A percentile compares a stretch with the other conserved stretches of the same genome.
Conservation (phyloP, 352 stramenopile genomes). For the Globisporangium paddicum region DNA sequence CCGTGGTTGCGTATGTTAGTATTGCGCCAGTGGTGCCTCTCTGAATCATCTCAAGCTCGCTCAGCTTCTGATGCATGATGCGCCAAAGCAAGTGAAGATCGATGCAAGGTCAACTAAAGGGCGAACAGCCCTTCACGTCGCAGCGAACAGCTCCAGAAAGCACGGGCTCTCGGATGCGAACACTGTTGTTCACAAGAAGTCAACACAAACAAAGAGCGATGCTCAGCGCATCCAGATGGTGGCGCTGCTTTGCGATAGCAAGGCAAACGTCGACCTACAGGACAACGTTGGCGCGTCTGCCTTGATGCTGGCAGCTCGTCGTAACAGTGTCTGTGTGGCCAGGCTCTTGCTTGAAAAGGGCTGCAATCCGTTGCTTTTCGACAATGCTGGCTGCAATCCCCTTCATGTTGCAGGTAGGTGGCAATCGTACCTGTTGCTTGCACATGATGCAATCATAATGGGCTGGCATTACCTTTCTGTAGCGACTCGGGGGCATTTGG, state of each 20-base stretch:
- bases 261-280: conserved; percentile 29
- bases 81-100: conserved; percentile 16
- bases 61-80: conserved; percentile 23
- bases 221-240: conserved; percentile 20
- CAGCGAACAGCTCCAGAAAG: conserved; percentile 14
- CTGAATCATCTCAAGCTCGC: conserved; percentile 30
- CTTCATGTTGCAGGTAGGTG: conserved; percentile 43
- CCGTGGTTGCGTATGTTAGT: conserved; percentile 18
- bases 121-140: conserved; percentile 46
- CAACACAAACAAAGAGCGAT: neutral
- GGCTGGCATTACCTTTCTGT: neutral
- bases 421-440: neutral
- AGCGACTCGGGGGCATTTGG: conserved; percentile 25
- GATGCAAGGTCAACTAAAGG: conserved; percentile 46
- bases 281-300: conserved; percentile 35
- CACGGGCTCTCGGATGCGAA: neutral
- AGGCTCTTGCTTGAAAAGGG: conserved; percentile 24
- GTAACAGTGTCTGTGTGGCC: conserved; percentile 18
- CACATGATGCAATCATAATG: neutral
- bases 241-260: conserved; percentile 19
- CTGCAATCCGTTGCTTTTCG: conserved; percentile 26
- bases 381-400: conserved; percentile 29
- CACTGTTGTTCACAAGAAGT: neutral
- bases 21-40: conserved; percentile 37
- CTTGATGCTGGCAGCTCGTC: conserved; percentile 32